Percentiles rank a stretch among this genome's conserved stretches.
phyloP scores from a whole-genome alignment of 2,329 filamentous ascomycete genomes.

The Fusarium sp. region DNA sequence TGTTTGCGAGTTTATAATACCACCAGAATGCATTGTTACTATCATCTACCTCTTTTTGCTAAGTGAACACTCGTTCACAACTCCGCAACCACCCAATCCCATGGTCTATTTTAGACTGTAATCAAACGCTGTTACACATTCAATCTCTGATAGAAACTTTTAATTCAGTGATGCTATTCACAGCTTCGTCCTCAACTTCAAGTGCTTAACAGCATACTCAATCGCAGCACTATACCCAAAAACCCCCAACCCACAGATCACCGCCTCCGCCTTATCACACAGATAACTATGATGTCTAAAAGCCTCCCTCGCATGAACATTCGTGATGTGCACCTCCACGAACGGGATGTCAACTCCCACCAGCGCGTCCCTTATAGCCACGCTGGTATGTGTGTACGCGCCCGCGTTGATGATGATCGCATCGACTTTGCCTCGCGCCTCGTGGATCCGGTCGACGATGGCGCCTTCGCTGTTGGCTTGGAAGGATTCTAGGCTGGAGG shows the following conservation, averaged over 20 bases:
- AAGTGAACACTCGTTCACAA: not conserved
- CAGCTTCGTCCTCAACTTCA: conserved; percentile 52
- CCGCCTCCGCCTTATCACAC: conserved; percentile 78
- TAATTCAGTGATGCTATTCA: not conserved
- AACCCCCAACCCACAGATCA: conserved; percentile 75
- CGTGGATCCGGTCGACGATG: conserved; percentile 78
- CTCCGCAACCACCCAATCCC: not conserved
- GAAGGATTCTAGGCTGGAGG: conserved; percentile 65
- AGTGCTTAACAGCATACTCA: conserved; percentile 61
- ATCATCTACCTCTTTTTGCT: not conserved
- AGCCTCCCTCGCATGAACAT: conserved; percentile 76
- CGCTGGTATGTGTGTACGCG: conserved; percentile 79
- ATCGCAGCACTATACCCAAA: conserved; percentile 71
- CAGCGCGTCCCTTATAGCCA: conserved; percentile 80
- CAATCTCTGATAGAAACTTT: not conserved
- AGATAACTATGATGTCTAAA: conserved; percentile 78
- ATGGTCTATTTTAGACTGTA: accelerated
- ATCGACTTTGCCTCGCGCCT: conserved; percentile 66
- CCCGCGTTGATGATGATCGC: conserved; percentile 81
- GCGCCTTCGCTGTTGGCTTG: conserved; percentile 84
- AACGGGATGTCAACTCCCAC: conserved; percentile 76
- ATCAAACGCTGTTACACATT: accelerated
- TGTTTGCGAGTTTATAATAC: not conserved
- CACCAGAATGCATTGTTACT: not conserved
- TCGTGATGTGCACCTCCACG: conserved; percentile 80